Base-by-base conservation (phyloP, 495 filamentous ascomycete genomes). In the Podospora comata region DNA sequence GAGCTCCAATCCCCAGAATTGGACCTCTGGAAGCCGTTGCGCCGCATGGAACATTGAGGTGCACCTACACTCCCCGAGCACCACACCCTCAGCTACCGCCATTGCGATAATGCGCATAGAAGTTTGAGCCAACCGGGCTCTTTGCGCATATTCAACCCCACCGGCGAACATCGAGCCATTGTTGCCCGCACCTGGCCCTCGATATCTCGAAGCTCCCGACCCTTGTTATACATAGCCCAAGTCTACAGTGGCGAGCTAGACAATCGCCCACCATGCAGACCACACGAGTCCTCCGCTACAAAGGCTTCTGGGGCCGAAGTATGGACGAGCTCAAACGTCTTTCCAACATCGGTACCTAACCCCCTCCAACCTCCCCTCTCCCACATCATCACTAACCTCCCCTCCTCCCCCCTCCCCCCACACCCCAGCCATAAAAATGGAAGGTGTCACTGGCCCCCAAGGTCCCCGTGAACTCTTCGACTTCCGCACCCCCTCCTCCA, bases 401-500 rank as follows among this genome's bases (percentile, higher is more conserved):
- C 18, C 13, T 19, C 48, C 19, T 34, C 39, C 27, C 34, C 65
- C 9, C 5, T n/a, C 9, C 39, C 7, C 11, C n/a, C n/a, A n/a
- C 39, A 6, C 15, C n/a, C 18, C 67, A 83, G 81, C 74, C 20
- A 68, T 81, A 64, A 82, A 78, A 7, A 68, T 82, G 65, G 85
- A 89, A 71, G 87, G 82, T 67, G 77, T 90, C 70, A 84, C 81
- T 60, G 80, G 78, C 6, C 80, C 89, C 60, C 80, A 80, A 13
- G 80, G 81, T 23, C 85, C 89, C 56, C 85, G 85, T 72, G 79
- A 84, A 56, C 83, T 92, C 60, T 82, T 89, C 72, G 73, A 79
- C 73, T 91, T 98, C 81, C 85, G 88, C 80, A 80, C 86, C 65
- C 84, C 87, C 55, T 79, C 85, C 13, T 84, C 86, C 15, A 74